phyloP scores from a whole-genome alignment of 2,329 filamentous ascomycete species.

The Annulohypoxylon truncatum region DNA sequence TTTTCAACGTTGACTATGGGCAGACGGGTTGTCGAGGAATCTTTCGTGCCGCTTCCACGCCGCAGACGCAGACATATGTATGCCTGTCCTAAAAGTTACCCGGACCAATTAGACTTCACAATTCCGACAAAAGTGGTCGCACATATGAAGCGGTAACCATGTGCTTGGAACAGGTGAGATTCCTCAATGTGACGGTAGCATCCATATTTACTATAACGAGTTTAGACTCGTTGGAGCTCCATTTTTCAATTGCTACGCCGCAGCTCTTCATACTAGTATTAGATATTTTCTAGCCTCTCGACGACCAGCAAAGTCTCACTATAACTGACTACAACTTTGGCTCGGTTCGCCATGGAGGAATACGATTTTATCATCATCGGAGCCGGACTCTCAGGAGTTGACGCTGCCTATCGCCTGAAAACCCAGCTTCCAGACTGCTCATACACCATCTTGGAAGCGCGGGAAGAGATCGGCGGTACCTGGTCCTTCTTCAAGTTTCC shows the following conservation, averaged over 20 bases:
- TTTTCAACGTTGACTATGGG: neutral
- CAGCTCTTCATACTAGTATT: no score
- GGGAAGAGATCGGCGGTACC: conserved; percentile 76
- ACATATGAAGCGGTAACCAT: neutral
- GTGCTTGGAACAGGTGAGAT: neutral
- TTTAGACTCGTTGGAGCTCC: neutral
- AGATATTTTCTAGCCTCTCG: neutral
- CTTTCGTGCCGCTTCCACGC: no score
- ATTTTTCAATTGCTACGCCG: neutral
- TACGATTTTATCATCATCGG: conserved; percentile 74
- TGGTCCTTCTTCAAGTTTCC: conserved; percentile 85
- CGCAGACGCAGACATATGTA: no score
- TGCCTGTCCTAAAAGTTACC: neutral
- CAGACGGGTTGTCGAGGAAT: no score
- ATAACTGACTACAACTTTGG: neutral
- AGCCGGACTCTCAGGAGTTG: conserved; percentile 69
- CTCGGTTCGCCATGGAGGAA: conserved; percentile 11
- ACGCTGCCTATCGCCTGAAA: conserved; percentile 75
- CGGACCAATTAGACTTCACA: neutral
- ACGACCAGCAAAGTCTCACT: neutral
- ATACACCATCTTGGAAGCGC: conserved; percentile 76
- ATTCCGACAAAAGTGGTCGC: neutral
- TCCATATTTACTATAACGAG: neutral
- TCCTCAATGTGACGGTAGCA: neutral
- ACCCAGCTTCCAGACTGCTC: conserved; percentile 65